These are phyloP conservation scores for Nothophaeocryptopus gaeumannii DNA, from an alignment of 2,329 filamentous ascomycete species.

Conservation along the genomic window DNA sequence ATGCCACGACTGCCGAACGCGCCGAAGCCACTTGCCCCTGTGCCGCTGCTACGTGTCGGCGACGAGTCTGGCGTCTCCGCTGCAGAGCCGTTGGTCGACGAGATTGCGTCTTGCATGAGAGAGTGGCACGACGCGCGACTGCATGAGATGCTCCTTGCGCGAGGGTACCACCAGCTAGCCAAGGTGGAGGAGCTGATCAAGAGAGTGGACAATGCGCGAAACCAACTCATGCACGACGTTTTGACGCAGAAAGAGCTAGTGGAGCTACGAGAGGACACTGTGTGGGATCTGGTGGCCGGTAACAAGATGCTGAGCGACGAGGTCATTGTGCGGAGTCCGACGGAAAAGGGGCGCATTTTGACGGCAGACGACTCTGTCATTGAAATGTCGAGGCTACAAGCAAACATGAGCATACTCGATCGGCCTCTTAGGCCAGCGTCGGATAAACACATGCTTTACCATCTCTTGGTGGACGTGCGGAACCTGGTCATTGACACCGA, in stretches of 20 bases:
- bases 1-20: slow-evolving; percentile 61
- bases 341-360: slow-evolving; percentile 76
- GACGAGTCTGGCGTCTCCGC: slow-evolving; percentile 91
- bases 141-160: slow-evolving; percentile 80
- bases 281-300: slow-evolving; percentile 90
- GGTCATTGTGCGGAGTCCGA: slow-evolving; percentile 89
- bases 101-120: slow-evolving; percentile 91
- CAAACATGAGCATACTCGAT: slow-evolving; percentile 90
- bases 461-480: slow-evolving; percentile 79
- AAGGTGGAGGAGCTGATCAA: slow-evolving; percentile 76
- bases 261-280: slow-evolving; percentile 78
- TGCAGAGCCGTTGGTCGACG: slow-evolving; percentile 89
- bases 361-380: slow-evolving; percentile 92
- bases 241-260: slow-evolving; percentile 81
- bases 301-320: slow-evolving; percentile 94
- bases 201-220: slow-evolving; percentile 77
- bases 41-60: slow-evolving; percentile 95
- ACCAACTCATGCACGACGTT: slow-evolving; percentile 91
- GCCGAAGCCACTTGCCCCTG: slow-evolving; percentile 81
- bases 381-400: slow-evolving; percentile 85
- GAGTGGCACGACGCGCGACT: slow-evolving; percentile 99
- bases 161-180: slow-evolving; percentile 78
- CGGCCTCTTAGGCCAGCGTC: slow-evolving; percentile 67
- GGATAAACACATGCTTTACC: slow-evolving; percentile 72
- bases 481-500: slow-evolving; percentile 73